A percentile compares a stretch with the other conserved stretches of the same genome.
Evolutionary conservation across 345 rosid species (phyloP).

Genomic region (Acer yangbiense): DNA sequence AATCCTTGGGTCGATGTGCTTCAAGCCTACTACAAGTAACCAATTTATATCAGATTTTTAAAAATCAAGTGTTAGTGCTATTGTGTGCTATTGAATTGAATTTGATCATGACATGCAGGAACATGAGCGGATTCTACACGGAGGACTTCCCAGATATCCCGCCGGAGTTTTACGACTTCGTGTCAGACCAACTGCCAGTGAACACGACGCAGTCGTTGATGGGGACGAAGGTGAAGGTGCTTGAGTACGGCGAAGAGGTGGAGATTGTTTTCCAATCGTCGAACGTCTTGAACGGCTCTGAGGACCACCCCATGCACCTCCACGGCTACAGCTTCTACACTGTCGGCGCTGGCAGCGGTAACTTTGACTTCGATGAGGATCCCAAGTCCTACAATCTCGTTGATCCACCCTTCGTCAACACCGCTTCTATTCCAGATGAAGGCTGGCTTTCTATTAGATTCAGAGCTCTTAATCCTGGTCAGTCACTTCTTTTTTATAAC

Average conservation of each 20-base stretch:
- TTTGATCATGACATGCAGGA: conserved; percentile 15
- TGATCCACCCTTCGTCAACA: conserved; percentile 39
- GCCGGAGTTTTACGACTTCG: conserved; percentile 12
- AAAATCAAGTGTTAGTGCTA: too few relatives aligned
- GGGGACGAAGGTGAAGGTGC: conserved; percentile 26
- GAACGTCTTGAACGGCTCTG: conserved; percentile 21
- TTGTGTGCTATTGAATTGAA: too few relatives aligned
- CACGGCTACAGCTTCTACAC: conserved; percentile 47
- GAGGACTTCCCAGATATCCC: conserved; percentile 31
- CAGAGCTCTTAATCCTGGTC: conserved; percentile 32
- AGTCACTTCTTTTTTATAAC: conserved; percentile 13
- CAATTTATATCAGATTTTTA: too few relatives aligned
- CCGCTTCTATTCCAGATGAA: conserved; percentile 30
- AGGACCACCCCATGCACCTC: conserved; percentile 53
- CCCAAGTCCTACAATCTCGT: conserved; percentile 39
- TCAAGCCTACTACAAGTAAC: conserved; percentile 30
- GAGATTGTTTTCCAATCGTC: conserved; percentile 31
- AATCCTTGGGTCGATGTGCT: conserved; percentile 24
- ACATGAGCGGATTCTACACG: conserved; percentile 27
- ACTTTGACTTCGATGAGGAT: conserved; percentile 29
- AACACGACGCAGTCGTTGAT: neutral
- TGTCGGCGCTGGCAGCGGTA: conserved; percentile 41
- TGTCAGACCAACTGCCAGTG: neutral
- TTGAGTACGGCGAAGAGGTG: conserved; percentile 33
- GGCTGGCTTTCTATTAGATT: conserved; percentile 47